Evolutionary conservation across 108 stramenopile genomes (phyloP).

Genomic region (Fistulifera pelliculosa): DNA sequence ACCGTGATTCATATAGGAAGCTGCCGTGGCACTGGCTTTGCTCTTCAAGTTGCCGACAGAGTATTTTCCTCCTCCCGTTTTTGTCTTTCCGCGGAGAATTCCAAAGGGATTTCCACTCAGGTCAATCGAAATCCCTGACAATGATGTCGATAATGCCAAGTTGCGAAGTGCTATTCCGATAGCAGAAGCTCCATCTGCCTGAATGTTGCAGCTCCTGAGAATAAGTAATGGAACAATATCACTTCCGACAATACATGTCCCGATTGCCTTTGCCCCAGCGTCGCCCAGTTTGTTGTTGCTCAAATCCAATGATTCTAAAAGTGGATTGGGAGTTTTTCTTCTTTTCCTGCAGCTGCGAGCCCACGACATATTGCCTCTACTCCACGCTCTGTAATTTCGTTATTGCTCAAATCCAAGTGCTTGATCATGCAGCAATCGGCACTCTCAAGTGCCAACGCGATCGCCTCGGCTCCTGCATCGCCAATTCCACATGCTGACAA

Average conservation of each 20-base stretch:
- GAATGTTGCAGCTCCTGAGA: conserved; percentile 61
- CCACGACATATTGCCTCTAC: conserved; percentile 40
- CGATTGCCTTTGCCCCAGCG: conserved; percentile 46
- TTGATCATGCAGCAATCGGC: conserved; percentile 29
- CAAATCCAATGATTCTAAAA: conserved; percentile 39
- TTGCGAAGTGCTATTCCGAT: conserved; percentile 41
- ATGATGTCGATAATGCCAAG: conserved; percentile 10
- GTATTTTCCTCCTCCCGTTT: conserved; percentile 39
- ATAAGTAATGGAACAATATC: conserved; percentile 30
- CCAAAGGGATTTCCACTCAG: conserved; percentile 78
- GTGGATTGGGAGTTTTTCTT: conserved; percentile 9
- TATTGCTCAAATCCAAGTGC: conserved; percentile 67
- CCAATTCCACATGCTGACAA: conserved; percentile 62
- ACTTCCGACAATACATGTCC: conserved; percentile 5
- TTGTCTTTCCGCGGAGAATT: conserved; percentile 33
- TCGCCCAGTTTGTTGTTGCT: conserved; percentile 61
- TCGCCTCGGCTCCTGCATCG: conserved; percentile 63
- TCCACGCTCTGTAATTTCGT: conserved; percentile 62
- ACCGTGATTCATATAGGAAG: conserved; percentile 55
- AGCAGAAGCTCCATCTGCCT: conserved; percentile 48
- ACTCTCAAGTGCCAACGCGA: conserved; percentile 55
- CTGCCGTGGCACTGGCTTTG: conserved; percentile 62
- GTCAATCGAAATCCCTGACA: conserved; percentile 16
- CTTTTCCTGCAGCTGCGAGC: conserved; percentile 16
- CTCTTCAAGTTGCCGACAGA: conserved; percentile 50